phyloP scores from a whole-genome alignment of 208 protist species.

The Trypanosoma avium region DNA sequence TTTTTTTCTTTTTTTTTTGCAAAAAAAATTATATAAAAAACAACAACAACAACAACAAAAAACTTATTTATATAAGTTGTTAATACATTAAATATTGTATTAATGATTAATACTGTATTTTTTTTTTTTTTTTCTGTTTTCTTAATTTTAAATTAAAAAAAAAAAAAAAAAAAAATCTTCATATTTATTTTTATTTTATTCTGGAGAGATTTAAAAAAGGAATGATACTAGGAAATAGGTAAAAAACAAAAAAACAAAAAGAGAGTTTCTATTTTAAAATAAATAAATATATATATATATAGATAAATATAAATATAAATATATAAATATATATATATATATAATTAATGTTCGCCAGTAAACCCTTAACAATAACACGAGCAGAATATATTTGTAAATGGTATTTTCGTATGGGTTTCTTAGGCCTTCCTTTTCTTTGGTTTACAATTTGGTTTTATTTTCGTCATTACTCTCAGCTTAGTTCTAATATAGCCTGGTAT shows the following conservation, averaged over 20 bases:
- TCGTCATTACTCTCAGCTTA: constrained; percentile 13
- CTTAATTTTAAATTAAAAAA: background rate
- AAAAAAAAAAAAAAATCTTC: background rate
- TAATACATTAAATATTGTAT: no score
- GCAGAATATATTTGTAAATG: constrained; percentile 33
- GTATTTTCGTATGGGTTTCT: constrained; percentile 47
- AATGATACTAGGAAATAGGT: no score
- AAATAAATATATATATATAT: constrained; percentile 1
- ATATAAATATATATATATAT: background rate
- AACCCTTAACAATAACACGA: constrained; percentile 19
- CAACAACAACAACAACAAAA: no score
- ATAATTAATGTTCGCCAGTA: constrained; percentile 27
- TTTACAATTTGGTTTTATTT: constrained; percentile 34
- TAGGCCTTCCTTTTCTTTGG: constrained; percentile 46
- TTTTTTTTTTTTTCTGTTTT: background rate
- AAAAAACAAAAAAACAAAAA: no score
- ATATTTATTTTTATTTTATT: no score
- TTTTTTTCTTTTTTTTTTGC: no score
- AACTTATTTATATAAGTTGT: no score
- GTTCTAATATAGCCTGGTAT: constrained; percentile 29
- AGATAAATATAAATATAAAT: background rate
- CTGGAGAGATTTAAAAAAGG: no score
- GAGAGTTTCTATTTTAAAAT: no score
- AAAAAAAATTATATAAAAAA: no score
- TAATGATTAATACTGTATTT: no score